Conservation (phyloP, 1,284 basidiomycete species). For the Ceratobasidium sp. region DNA sequence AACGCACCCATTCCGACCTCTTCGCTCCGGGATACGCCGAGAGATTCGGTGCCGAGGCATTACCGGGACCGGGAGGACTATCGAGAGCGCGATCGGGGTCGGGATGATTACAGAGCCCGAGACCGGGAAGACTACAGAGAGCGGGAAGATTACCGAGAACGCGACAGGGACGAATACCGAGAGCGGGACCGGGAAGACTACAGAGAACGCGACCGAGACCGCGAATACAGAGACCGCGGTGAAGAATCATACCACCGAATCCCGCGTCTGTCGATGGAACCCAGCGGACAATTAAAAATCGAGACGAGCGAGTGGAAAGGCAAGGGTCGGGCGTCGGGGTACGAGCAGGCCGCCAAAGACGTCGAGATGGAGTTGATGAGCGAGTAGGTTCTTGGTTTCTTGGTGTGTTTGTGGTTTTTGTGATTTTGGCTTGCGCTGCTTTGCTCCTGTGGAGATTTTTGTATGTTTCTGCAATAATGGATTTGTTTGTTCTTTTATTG, state of each 20-base stretch:
- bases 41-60: too few species aligned
- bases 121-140: not conserved
- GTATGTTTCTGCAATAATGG: too few species aligned
- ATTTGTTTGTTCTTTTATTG: too few species aligned
- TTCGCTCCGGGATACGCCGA: not conserved
- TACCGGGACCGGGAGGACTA: not conserved
- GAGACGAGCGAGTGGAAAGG: not conserved
- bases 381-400: too few species aligned
- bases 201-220: not conserved
- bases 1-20: not conserved
- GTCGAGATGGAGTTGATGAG: slow-evolving; percentile 37
- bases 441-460: too few species aligned
- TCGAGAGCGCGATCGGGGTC: not conserved
- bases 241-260: not conserved
- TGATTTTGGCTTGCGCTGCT: too few species aligned
- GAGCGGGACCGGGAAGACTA: not conserved
- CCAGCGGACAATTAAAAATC: not conserved
- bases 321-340: slow-evolving; percentile 2
- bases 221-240: too few species aligned
- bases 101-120: not conserved
- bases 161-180: not conserved
- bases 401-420: too few species aligned
- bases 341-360: slow-evolving; percentile 29
- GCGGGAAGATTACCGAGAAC: not conserved
- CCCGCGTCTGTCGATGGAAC: not conserved